phyloP scores from a whole-genome alignment of 2,329 filamentous ascomycete genomes.

The Magnaporthiopsis poae region DNA sequence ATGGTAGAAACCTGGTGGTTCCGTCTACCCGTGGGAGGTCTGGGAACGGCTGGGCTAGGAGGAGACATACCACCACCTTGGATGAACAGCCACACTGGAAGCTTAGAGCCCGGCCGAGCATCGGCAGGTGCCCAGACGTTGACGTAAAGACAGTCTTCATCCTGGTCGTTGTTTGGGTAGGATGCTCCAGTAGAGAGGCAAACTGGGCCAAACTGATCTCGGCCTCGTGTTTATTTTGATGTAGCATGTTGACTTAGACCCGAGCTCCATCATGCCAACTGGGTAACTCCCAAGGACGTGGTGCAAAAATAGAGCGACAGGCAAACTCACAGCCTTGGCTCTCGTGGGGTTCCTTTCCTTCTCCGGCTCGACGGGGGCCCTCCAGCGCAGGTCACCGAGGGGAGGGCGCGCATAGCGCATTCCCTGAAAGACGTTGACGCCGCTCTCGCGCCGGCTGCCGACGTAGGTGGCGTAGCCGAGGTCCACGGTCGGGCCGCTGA shows the following conservation, averaged over 20 bases:
- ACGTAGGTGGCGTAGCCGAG: constrained; percentile 12
- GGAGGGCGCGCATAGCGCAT: constrained; percentile 45
- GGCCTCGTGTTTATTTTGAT: neutral
- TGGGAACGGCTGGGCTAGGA: neutral
- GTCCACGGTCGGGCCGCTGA: constrained; percentile 9
- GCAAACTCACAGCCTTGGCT: constrained; percentile 8
- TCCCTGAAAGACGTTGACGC: constrained; percentile 34
- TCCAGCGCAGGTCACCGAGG: constrained; percentile 38
- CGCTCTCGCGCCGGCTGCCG: constrained; percentile 7
- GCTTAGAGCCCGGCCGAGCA: constrained; percentile 29
- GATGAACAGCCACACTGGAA: constrained; percentile 47
- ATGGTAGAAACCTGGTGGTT: neutral
- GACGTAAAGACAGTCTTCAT: constrained; percentile 32
- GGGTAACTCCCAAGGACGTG: no score
- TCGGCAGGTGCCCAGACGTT: constrained; percentile 34
- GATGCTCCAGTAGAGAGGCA: constrained; percentile 30
- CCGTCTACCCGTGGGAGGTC: neutral
- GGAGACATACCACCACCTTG: constrained; percentile 29
- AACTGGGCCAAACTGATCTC: constrained; percentile 31
- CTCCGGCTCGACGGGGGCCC: constrained; percentile 36
- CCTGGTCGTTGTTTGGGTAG: constrained; percentile 21
- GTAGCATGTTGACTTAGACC: neutral
- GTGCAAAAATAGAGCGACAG: neutral
- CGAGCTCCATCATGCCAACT: neutral
- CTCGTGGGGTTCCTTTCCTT: constrained; percentile 12